Evolutionary conservation across 2,329 filamentous ascomycete genomes (phyloP).

Genomic region (Ophiostoma novo-ulmi): DNA sequence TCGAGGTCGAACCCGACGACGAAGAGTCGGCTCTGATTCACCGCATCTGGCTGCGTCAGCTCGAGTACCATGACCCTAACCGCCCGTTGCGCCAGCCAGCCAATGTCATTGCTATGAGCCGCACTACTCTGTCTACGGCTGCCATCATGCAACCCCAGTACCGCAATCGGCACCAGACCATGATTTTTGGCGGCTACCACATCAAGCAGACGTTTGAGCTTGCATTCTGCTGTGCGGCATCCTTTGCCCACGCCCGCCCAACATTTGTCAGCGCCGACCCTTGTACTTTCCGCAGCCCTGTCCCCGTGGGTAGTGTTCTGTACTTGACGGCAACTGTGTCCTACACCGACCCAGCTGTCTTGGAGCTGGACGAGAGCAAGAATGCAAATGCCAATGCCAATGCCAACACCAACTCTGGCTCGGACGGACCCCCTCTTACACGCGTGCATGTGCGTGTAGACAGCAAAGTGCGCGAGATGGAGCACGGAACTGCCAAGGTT

Average conservation of each 20-base stretch:
- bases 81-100: slow-evolving; percentile 33
- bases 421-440: slow-evolving; percentile 34
- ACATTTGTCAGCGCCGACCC: slow-evolving; percentile 50
- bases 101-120: slow-evolving; percentile 52
- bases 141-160: slow-evolving; percentile 68
- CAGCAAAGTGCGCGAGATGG: slow-evolving; percentile 66
- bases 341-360: slow-evolving; percentile 59
- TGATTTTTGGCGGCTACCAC: slow-evolving; percentile 74
- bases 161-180: slow-evolving; percentile 57
- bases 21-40: slow-evolving; percentile 68
- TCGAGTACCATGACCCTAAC: slow-evolving; percentile 37
- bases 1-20: slow-evolving; percentile 63
- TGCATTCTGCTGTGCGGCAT: slow-evolving; percentile 60
- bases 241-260: slow-evolving; percentile 22
- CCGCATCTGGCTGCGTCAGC: slow-evolving; percentile 65
- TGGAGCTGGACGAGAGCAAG: slow-evolving; percentile 19
- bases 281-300: slow-evolving; percentile 68
- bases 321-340: slow-evolving; percentile 68
- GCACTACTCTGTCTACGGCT: slow-evolving; percentile 55
- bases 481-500: slow-evolving; percentile 54
- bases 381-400: background rate
- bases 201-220: slow-evolving; percentile 71
- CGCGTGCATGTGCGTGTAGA: slow-evolving; percentile 67
- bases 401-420: slow-evolving; percentile 23
- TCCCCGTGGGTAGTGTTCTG: slow-evolving; percentile 67